These are phyloP conservation scores for Mycena rebaudengoi DNA, from an alignment of 768 basidiomycete species.

Conservation along the genomic window DNA sequence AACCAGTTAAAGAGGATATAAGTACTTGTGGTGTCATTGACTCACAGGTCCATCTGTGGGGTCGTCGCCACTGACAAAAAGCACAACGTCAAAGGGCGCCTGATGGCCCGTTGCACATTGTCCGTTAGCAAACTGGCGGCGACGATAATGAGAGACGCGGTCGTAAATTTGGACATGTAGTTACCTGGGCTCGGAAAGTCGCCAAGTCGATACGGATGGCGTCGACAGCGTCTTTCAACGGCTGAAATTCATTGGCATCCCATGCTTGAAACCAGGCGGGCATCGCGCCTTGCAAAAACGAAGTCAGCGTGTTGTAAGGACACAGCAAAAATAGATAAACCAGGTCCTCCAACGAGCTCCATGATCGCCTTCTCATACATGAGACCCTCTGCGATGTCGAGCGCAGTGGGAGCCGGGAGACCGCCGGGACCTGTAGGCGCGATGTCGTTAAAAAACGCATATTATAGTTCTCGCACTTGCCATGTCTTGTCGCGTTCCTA, in stretches of 20 bases:
- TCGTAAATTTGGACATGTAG: not conserved
- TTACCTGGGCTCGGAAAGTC: not conserved
- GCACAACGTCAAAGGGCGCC: not conserved
- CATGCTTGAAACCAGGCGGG: conserved; percentile 12
- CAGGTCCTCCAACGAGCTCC: not conserved
- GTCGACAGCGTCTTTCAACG: not conserved
- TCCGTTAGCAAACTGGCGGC: conserved; percentile 1
- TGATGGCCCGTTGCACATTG: conserved; percentile 7
- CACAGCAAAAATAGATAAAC: not conserved
- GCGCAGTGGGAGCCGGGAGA: not conserved
- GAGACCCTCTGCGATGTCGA: not conserved
- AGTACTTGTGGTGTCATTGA: not conserved
- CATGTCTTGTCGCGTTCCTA: not conserved
- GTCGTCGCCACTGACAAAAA: conserved; percentile 1
- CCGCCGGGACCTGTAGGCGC: not conserved
- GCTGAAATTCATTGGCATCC: not conserved
- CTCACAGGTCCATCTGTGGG: not conserved
- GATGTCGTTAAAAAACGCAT: not conserved
- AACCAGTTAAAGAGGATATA: not conserved
- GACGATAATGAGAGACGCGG: conserved; percentile 1
- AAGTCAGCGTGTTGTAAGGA: not conserved
- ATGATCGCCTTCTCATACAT: not conserved
- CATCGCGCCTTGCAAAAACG: not conserved
- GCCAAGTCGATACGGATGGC: not conserved
- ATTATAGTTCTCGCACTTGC: not conserved